Percentiles rank a stretch among this genome's conserved stretches.
phyloP scores from a whole-genome alignment of 768 basidiomycete genomes.

The Leccinum arenicola region DNA sequence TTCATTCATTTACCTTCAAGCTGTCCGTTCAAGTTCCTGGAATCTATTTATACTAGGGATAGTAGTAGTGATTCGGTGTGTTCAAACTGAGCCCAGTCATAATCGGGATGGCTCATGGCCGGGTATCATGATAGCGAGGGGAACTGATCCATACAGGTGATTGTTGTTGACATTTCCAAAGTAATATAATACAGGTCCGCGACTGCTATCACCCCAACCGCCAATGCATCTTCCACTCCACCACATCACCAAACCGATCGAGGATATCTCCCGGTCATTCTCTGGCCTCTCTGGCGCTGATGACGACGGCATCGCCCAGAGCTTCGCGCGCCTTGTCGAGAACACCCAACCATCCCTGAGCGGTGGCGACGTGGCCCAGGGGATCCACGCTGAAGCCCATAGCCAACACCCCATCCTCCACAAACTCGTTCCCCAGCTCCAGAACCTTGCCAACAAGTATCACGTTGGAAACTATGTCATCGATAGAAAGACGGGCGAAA shows the following conservation, averaged over 20 bases:
- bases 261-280: constrained; percentile 18
- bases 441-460: constrained; percentile 48
- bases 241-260: constrained; percentile 28
- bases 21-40: no score
- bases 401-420: constrained; percentile 39
- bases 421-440: constrained; percentile 51
- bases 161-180: no score
- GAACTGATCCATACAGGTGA: no score
- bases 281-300: constrained; percentile 18
- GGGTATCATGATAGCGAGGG: no score
- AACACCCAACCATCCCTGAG: constrained; percentile 12
- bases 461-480: constrained; percentile 62
- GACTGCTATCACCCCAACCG: background rate
- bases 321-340: constrained; percentile 20
- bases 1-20: no score
- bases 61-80: no score
- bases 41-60: no score
- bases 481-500: constrained; percentile 44
- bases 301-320: constrained; percentile 20
- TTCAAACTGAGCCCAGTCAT: no score
- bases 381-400: constrained; percentile 36
- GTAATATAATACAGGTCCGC: background rate
- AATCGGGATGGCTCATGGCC: no score
- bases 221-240: constrained; percentile 19
- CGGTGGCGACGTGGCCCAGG: constrained; percentile 18